Conservation (phyloP, 805 yeast species). For the Komagataella ulmi region DNA sequence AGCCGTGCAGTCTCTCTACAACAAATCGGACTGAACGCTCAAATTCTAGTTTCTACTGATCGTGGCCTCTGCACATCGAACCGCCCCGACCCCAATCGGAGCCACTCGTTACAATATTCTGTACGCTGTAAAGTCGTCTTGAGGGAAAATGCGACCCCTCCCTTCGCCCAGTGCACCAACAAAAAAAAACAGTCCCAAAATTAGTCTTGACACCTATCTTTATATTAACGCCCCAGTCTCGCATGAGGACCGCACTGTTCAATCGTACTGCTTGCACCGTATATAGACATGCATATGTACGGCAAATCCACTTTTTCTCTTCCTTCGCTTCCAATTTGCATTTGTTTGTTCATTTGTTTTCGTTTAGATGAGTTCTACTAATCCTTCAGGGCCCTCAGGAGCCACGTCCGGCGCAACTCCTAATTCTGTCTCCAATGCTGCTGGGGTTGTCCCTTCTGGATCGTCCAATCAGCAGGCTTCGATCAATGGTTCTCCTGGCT, state of each 20-base stretch:
- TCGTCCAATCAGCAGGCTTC: background rate
- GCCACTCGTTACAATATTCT: background rate
- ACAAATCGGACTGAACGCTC: background rate
- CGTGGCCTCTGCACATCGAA: background rate
- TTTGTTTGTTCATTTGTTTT: background rate
- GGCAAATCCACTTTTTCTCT: background rate
- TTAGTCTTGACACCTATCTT: background rate
- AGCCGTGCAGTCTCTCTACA: background rate
- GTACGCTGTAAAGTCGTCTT: background rate
- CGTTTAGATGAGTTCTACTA: background rate
- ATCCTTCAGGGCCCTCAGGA: background rate
- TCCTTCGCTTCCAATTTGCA: background rate
- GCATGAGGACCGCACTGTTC: background rate
- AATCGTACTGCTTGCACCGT: background rate
- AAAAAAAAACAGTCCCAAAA: background rate
- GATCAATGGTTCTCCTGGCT: background rate
- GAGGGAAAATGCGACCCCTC: background rate
- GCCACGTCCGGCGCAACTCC: background rate
- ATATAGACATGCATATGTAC: background rate
- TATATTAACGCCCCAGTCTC: background rate
- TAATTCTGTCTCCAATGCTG: background rate
- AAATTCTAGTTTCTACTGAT: background rate
- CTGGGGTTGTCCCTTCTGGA: background rate
- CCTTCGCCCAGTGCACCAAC: background rate
- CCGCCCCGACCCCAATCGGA: background rate